phyloP scores from a whole-genome alignment of 2,329 filamentous ascomycete species.

The Zymoseptoria crescenta region DNA sequence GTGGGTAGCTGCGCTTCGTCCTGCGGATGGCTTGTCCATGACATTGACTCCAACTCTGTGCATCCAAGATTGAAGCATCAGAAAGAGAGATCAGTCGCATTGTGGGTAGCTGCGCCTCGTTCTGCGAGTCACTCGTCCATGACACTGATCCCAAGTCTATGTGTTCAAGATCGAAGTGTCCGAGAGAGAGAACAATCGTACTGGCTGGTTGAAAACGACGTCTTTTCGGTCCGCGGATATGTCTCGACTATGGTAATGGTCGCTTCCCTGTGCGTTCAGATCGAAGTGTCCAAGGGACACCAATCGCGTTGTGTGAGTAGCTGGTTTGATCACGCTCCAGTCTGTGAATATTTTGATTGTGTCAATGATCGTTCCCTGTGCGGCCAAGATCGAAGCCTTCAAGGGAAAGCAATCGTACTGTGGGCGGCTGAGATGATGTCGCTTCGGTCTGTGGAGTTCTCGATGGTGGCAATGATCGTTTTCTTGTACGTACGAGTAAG shows the following conservation, averaged over 20 bases:
- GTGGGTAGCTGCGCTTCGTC: too few species aligned
- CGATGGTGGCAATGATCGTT: too few species aligned
- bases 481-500: too few species aligned
- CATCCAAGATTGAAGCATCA: not conserved
- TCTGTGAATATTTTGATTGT: too few species aligned
- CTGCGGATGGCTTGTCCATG: not conserved
- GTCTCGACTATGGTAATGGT: not conserved
- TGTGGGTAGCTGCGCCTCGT: too few species aligned
- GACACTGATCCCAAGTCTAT: not conserved
- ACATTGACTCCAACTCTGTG: not conserved
- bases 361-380: not conserved
- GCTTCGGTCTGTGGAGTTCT: too few species aligned
- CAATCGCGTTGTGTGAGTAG: too few species aligned
- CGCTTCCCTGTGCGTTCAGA: too few species aligned
- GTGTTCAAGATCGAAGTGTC: not conserved
- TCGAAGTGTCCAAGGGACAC: too few species aligned
- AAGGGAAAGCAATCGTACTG: not conserved
- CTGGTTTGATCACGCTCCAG: too few species aligned
- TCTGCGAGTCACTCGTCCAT: not conserved
- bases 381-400: not conserved
- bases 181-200: not conserved
- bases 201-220: too few species aligned
- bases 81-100: not conserved
- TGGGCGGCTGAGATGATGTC: not conserved
- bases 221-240: not conserved